A percentile compares a stretch with the other conserved stretches of the same genome.
Evolutionary conservation across 2,329 filamentous ascomycete genomes (phyloP).

Genomic region (Cladorrhinum sp.): DNA sequence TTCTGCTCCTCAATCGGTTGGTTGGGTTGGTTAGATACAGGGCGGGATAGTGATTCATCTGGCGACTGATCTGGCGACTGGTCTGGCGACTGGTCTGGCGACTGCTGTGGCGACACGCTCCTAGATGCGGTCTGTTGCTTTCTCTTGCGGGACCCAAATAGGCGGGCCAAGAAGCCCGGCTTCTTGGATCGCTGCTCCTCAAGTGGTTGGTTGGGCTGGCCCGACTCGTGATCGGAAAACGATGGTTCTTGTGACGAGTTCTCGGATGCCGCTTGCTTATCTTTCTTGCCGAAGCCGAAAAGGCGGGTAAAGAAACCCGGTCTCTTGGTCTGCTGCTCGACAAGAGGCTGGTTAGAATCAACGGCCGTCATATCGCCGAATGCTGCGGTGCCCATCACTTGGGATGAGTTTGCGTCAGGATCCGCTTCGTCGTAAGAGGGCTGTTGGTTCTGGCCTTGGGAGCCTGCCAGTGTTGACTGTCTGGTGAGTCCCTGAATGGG

Average conservation of each 20-base stretch:
- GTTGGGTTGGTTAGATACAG: too few relatives aligned
- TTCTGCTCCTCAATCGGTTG: not conserved
- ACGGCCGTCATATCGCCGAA: not conserved
- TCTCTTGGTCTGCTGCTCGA: not conserved
- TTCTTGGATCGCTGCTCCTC: slow-evolving; percentile 4
- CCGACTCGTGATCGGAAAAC: not conserved
- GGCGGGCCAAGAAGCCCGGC: slow-evolving; percentile 6
- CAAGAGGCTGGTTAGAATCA: not conserved
- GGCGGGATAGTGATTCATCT: not conserved
- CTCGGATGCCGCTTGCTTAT: not conserved
- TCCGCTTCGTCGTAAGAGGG: not conserved
- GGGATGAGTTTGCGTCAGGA: not conserved
- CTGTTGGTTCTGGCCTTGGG: not conserved
- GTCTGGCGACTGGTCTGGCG: too few relatives aligned
- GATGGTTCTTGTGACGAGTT: not conserved
- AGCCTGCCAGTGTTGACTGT: not conserved
- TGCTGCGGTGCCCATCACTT: not conserved
- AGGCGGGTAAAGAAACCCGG: not conserved
- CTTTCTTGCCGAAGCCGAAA: not conserved
- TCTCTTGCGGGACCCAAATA: not conserved
- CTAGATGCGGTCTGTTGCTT: not conserved
- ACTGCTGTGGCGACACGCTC: too few relatives aligned
- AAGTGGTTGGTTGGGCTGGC: too few relatives aligned
- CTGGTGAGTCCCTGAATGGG: not conserved
- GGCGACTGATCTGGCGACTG: not conserved